A percentile compares a stretch with the other conserved stretches of the same genome.
These are phyloP conservation scores for Paramecium sonneborni DNA, from an alignment of 73 alveolate genomes.

Conservation along the genomic window DNA sequence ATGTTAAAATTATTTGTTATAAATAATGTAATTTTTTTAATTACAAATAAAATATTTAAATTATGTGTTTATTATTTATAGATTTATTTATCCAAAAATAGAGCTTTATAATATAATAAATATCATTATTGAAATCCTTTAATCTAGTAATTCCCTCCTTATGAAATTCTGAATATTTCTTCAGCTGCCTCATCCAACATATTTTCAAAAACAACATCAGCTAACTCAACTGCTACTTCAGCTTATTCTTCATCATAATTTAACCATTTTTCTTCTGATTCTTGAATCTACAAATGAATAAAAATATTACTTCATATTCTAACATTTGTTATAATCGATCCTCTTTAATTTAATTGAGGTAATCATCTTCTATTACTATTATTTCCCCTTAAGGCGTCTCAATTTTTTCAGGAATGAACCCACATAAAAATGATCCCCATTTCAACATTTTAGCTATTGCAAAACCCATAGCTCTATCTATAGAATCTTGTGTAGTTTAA, in stretches of 20 bases:
- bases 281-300: not conserved
- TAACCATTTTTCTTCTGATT: constrained; percentile 67
- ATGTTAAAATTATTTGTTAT: constrained; percentile 2
- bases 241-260: constrained; percentile 69
- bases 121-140: not conserved
- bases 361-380: constrained; percentile 63
- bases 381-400: constrained; percentile 63
- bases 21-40: not conserved
- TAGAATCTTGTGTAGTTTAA: constrained; percentile 45
- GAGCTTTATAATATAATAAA: not conserved
- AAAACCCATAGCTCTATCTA: constrained; percentile 57
- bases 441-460: constrained; percentile 61
- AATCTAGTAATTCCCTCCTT: not conserved
- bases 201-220: constrained; percentile 64
- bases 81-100: too few species aligned
- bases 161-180: not conserved
- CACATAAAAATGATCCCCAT: constrained; percentile 70
- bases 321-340: constrained; percentile 64
- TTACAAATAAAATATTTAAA: not conserved
- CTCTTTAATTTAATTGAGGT: constrained; percentile 61
- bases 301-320: constrained; percentile 61
- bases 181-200: constrained; percentile 65
- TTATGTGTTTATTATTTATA: not conserved
- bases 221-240: constrained; percentile 68
- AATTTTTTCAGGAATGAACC: constrained; percentile 60